Conservation (phyloP, 805 yeast genomes). For the Candida saitoana region DNA sequence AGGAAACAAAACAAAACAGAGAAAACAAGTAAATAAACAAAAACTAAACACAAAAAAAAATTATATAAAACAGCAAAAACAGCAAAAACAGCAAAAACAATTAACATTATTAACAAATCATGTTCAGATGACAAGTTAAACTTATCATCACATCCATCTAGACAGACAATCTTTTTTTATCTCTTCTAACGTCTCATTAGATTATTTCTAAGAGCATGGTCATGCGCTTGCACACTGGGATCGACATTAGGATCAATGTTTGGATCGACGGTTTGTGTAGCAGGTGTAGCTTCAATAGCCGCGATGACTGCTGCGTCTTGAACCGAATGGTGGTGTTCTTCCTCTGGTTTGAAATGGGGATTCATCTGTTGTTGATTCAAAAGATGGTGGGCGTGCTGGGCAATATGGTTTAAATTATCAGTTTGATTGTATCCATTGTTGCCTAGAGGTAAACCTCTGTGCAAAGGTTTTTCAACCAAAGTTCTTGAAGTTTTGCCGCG, state of each 20-base stretch:
- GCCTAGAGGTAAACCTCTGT: constrained; percentile 3
- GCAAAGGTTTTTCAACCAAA: constrained; percentile 42
- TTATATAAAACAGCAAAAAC: not conserved
- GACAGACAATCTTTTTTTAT: too few relatives aligned
- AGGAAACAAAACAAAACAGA: not conserved
- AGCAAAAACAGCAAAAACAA: not conserved
- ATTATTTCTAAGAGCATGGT: constrained; percentile 20
- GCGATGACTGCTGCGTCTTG: constrained; percentile 43
- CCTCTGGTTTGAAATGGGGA: constrained; percentile 6
- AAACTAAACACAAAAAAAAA: not conserved
- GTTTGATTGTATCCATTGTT: constrained; percentile 2
- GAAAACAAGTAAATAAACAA: not conserved
- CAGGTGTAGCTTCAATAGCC: constrained; percentile 36
- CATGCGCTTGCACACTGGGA: constrained; percentile 41
- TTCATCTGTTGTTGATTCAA: constrained; percentile 12
- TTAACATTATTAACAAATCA: too few relatives aligned
- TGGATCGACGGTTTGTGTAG: constrained; percentile 34
- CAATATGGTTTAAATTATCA: constrained; percentile 8
- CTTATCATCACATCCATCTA: too few relatives aligned
- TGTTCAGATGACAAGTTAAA: too few relatives aligned
- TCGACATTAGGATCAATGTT: constrained; percentile 43
- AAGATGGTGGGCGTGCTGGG: constrained; percentile 12
- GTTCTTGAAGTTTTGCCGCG: constrained; percentile 36
- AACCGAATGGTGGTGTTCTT: constrained; percentile 8
- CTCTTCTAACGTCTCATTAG: constrained; percentile 2